Base-by-base conservation (phyloP, 2,329 filamentous ascomycete species). In the Plectosphaerella sp. region DNA sequence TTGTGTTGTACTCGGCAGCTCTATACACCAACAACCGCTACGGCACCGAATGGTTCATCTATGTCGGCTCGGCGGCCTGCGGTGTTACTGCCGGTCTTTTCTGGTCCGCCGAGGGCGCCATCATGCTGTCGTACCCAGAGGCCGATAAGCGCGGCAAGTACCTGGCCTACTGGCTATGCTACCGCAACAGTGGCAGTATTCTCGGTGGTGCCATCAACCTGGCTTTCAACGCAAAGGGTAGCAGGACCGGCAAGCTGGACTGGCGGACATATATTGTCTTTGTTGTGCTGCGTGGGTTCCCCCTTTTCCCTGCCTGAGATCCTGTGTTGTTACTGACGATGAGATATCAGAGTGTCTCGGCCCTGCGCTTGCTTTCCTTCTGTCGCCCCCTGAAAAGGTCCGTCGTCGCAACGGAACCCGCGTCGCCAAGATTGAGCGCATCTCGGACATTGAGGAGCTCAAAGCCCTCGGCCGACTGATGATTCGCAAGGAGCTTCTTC, bases 161-260 rank as follows among this genome's bases (percentile, higher is more conserved):
- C 28, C 25, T 57, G 28, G 48, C 24, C 36, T 60, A 60, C 47
- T 61, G 55, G 57, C 54, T 61, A 7, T 57, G 52, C 10, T 60
- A 58, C 24, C 55, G 58, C 0, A 60, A 59, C 39, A 57, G 55
- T 16, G 58, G 58, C 11, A 53, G 54, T 6, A 60, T 79, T 1
- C 51, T 78, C 1, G 75, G 76, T 12, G 73, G 74, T 25, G 66
- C 71, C 3, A 74, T 78, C 52, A 70, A 74, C 0, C 65, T 78
- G 14, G 72, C 62, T 3, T 63, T 78, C 24, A 79, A 78, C 52
- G 46, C 58, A 7, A 53, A 52, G 2, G 56, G 51, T 1, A 57
- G 54, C 37, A 45, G 52, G 22, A 59, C 58, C 15, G 63, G 64
- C 22, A 63, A 59, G 42, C 55, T 65, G 14, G 57, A 57, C 6